Percentiles rank a stretch among this genome's conserved stretches.
These are phyloP conservation scores for Babesia gibsoni DNA, from an alignment of 169 alveolate genomes.

Conservation along the genomic window DNA sequence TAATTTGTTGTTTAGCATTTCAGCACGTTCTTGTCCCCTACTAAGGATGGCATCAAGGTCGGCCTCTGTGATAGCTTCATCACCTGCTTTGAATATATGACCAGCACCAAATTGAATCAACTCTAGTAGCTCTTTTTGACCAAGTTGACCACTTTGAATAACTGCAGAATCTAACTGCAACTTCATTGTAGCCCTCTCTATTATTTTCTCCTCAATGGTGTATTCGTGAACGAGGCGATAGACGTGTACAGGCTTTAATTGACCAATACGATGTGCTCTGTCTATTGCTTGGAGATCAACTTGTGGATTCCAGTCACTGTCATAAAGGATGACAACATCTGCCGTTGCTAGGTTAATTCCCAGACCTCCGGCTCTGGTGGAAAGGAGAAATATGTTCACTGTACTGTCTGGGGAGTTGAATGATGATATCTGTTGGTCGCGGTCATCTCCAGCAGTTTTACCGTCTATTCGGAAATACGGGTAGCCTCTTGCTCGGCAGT, in stretches of 20 bases:
- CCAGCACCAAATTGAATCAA: constrained; percentile 78
- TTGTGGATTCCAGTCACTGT: constrained; percentile 98
- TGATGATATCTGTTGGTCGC: constrained; percentile 89
- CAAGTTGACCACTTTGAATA: constrained; percentile 93
- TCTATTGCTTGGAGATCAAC: constrained; percentile 96
- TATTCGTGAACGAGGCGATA: constrained; percentile 93
- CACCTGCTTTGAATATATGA: constrained; percentile 70
- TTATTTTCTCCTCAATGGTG: constrained; percentile 96
- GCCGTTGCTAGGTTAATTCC: constrained; percentile 97
- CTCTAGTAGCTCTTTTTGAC: constrained; percentile 62
- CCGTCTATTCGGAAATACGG: constrained; percentile 96
- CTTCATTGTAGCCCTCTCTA: constrained; percentile 94
- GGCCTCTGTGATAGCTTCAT: constrained; percentile 67
- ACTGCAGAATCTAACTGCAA: constrained; percentile 95
- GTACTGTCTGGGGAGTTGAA: constrained; percentile 86
- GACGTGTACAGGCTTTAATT: constrained; percentile 93
- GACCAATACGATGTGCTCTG: constrained; percentile 98
- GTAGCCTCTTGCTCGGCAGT: constrained; percentile 88
- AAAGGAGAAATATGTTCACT: constrained; percentile 88
- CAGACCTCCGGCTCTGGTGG: constrained; percentile 97
- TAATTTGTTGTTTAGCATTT: constrained; percentile 63
- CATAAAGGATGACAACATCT: constrained; percentile 94
- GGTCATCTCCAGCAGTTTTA: constrained; percentile 91
- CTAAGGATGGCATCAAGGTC: constrained; percentile 72
- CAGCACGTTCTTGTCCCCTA: constrained; percentile 72